phyloP scores from a whole-genome alignment of 1,284 basidiomycete genomes.

The Marasmius oreades region DNA sequence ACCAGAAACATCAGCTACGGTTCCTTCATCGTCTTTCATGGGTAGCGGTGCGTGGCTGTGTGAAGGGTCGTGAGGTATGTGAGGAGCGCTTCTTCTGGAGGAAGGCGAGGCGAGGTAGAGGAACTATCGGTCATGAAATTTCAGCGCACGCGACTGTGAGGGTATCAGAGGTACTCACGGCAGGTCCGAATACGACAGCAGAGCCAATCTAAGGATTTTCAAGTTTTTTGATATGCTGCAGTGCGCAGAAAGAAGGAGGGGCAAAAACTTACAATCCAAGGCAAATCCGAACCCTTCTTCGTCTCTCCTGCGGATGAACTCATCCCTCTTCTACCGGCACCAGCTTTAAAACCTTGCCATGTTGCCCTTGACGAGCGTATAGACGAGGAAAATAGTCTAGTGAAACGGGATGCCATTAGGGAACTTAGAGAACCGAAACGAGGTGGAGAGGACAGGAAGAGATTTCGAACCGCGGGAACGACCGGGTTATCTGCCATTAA shows the following conservation, averaged over 20 bases:
- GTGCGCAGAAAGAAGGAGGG: slow-evolving; percentile 1
- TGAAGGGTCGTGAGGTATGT: slow-evolving; percentile 26
- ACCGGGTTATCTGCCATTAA: too few relatives aligned
- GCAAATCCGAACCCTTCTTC: slow-evolving; percentile 17
- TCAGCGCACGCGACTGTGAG: background rate
- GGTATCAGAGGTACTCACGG: slow-evolving; percentile 25
- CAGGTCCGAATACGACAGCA: slow-evolving; percentile 34
- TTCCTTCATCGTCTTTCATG: slow-evolving; percentile 36
- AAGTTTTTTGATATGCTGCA: too few relatives aligned
- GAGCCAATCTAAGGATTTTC: slow-evolving; percentile 32
- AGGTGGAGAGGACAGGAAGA: too few relatives aligned
- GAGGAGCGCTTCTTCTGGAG: slow-evolving; percentile 27
- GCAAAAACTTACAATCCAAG: slow-evolving; percentile 20
- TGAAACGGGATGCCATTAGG: slow-evolving; percentile 20
- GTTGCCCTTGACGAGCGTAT: slow-evolving; percentile 13
- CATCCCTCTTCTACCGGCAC: slow-evolving; percentile 10
- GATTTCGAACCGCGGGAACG: too few relatives aligned
- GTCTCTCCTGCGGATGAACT: slow-evolving; percentile 9
- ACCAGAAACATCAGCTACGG: slow-evolving; percentile 30
- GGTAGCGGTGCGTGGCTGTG: slow-evolving; percentile 18
- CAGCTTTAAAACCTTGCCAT: background rate
- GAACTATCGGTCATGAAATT: slow-evolving; percentile 23
- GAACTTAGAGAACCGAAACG: background rate
- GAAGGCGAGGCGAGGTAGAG: slow-evolving; percentile 39
- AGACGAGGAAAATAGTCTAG: slow-evolving; percentile 15